These are phyloP conservation scores for Populus ilicifolia DNA, from an alignment of 345 rosid genomes.

Conservation along the genomic window DNA sequence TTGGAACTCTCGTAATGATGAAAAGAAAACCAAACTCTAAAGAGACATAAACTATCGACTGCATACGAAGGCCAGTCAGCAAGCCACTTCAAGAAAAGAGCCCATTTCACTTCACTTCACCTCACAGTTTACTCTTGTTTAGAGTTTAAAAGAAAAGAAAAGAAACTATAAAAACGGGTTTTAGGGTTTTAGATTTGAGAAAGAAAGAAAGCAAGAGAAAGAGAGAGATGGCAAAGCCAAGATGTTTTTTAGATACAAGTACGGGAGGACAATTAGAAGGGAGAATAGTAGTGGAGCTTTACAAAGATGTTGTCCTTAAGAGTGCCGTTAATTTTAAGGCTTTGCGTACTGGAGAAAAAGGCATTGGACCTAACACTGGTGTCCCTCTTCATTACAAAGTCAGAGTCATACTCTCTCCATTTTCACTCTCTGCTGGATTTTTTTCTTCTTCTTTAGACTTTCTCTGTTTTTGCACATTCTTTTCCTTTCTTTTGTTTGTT, in stretches of 20 bases:
- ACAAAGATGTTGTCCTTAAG: slow-evolving; percentile 18
- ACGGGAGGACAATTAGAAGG: slow-evolving; percentile 15
- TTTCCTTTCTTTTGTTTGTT: neutral
- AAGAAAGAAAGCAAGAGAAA: neutral
- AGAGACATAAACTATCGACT: neutral
- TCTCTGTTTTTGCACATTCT: neutral
- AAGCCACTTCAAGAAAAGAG: neutral
- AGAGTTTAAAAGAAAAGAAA: neutral
- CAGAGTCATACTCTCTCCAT: neutral
- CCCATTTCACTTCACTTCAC: neutral
- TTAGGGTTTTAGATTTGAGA: neutral
- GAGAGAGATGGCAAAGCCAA: slow-evolving; percentile 4
- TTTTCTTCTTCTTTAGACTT: neutral
- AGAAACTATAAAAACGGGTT: neutral
- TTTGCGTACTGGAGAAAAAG: slow-evolving; percentile 26
- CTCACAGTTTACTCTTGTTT: neutral
- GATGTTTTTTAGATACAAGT: slow-evolving; percentile 11
- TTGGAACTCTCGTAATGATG: neutral
- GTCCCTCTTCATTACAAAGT: slow-evolving; percentile 26
- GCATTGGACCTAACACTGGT: slow-evolving; percentile 22
- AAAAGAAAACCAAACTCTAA: no score
- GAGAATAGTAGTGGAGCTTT: slow-evolving; percentile 18
- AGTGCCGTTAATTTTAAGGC: slow-evolving; percentile 27
- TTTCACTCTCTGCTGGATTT: neutral
- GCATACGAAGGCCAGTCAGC: no score